These are phyloP conservation scores for Tritrichomonas musculus DNA, from an alignment of 208 protist genomes.

Conservation along the genomic window DNA sequence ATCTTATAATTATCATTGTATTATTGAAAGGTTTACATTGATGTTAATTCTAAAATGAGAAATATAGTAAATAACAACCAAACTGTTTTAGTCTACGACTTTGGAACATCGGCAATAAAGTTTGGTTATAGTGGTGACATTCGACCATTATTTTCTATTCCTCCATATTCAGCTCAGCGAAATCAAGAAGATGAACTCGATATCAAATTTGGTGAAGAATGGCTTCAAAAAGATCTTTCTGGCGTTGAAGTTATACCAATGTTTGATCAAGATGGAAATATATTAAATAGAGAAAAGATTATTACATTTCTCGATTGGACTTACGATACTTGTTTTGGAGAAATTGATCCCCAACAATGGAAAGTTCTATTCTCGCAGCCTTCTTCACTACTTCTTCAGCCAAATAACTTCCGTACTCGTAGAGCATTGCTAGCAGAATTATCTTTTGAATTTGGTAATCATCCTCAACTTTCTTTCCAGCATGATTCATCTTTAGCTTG, in stretches of 20 bases:
- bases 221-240: not conserved
- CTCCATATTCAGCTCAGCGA: not conserved
- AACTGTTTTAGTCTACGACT: not conserved
- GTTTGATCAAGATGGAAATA: not conserved
- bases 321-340: not conserved
- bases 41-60: too few species aligned
- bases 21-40: too few species aligned
- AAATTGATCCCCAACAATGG: not conserved
- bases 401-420: not conserved
- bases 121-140: constrained; percentile 8
- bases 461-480: not conserved
- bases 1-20: too few species aligned
- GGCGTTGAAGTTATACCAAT: not conserved
- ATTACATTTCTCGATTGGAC: constrained; percentile 16
- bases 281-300: not conserved
- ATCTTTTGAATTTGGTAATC: not conserved
- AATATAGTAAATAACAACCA: not conserved
- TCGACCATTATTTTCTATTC: not conserved
- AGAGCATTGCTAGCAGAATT: not conserved
- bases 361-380: not conserved
- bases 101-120: not conserved
- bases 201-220: not conserved
- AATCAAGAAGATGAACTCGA: not conserved
- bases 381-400: not conserved
- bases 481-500: not conserved